Base-by-base conservation (phyloP, 805 yeast species). In the Diddensiella santjacobensis region DNA sequence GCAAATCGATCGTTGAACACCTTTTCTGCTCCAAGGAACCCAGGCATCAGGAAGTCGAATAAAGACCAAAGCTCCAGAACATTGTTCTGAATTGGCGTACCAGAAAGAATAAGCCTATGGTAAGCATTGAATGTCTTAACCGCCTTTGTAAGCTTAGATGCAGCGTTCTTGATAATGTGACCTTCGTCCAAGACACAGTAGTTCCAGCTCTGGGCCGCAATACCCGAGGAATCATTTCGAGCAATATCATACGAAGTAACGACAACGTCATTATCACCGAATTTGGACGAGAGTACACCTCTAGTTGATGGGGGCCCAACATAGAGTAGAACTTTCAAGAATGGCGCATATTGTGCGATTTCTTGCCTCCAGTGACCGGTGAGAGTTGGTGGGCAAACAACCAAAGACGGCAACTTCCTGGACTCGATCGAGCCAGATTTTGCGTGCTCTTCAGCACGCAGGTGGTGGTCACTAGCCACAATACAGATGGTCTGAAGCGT, bases 341-440 rank as follows among this genome's bases (percentile, higher is more conserved):
- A 84, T 39, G 98, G 96, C 0, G 97, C 86, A 65, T 89, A 93
- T 53, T 86, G 89, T 52, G 80, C 78, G 56, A 93, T 73, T 67
- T 93, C 99, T 63, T 88, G 96, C 64, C 88, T 96, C 99, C 99
- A 93, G 67, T 93, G 99, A 19, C 99, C 99, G 1, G 97, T 90
- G 57, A 93, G 77, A 0, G 98, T 88, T 0, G 99, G 97, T 0
- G 99, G 99, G 70, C 99, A 93, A 15, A 93, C 78, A 42, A 93
- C 81, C 56, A 93, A 70, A 0, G 96, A 80, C 1, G 98, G 96
- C 20, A 93, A 71, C 26, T 78, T 82, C 51, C 95, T 73, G 30
- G 76, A 78, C 58, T 89, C 95, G 10, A 72, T 71, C 0, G 84
- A 73, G 26, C 75, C 66, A 0, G 95, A 81, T 51, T 73, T 68